Evolutionary conservation across 2,329 filamentous ascomycete species (phyloP).

Genomic region (Exophiala bonariae): DNA sequence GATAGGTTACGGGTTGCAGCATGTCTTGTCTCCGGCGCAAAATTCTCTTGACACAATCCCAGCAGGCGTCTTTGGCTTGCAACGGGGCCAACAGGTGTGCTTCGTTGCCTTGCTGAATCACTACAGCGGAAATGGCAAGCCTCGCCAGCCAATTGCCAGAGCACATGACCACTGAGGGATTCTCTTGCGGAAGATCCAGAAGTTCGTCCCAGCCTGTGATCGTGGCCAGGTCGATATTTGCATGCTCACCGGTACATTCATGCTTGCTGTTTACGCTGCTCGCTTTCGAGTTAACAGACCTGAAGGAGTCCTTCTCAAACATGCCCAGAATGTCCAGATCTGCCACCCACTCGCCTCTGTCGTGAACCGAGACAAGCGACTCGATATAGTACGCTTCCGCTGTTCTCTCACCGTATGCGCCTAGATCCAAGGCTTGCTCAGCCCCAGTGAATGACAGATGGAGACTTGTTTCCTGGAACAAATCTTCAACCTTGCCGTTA

Average conservation of each 20-base stretch:
- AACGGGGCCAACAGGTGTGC: no score
- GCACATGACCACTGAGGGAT: conserved; percentile 17
- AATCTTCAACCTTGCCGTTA: conserved; percentile 14
- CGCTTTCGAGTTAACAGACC: no score
- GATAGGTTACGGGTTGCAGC: no score
- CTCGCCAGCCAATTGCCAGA: conserved; percentile 21
- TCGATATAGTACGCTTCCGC: conserved; percentile 19
- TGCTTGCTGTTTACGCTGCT: neutral
- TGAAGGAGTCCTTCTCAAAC: no score
- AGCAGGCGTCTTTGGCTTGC: no score
- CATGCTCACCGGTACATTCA: conserved; percentile 3
- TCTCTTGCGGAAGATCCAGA: conserved; percentile 12
- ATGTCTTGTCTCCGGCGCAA: no score
- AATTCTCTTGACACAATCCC: no score
- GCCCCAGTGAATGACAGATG: conserved; percentile 20
- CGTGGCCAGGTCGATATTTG: conserved; percentile 1
- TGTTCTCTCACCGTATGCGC: conserved; percentile 5
- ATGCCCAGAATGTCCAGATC: conserved; percentile 21
- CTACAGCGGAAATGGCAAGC: no score
- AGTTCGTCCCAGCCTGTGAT: conserved; percentile 15
- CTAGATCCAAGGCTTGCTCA: conserved; percentile 4
- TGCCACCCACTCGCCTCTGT: conserved; percentile 25
- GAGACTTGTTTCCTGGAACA: conserved; percentile 16
- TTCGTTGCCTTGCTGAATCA: no score
- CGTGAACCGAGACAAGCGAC: conserved; percentile 25